Conservation (phyloP, 2,329 filamentous ascomycete genomes). For the Elsinoe perseae region DNA sequence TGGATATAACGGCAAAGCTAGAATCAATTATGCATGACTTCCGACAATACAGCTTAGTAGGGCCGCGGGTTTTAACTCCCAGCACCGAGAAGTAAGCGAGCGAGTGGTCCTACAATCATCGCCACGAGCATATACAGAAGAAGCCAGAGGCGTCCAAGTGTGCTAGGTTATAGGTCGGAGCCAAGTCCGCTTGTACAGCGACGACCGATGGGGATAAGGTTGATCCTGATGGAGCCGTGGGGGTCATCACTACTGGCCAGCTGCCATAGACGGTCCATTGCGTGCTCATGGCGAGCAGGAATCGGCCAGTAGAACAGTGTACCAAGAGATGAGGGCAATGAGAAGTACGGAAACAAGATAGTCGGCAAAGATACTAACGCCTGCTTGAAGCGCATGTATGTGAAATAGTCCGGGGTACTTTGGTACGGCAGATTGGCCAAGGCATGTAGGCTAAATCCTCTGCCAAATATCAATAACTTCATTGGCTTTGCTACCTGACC, state of each 20-base stretch:
- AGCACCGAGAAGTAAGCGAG: too few relatives aligned
- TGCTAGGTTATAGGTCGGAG: too few relatives aligned
- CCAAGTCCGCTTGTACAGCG: conserved; percentile 12
- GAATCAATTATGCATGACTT: too few relatives aligned
- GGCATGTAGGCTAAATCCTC: neutral
- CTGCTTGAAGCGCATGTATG: neutral
- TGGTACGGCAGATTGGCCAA: neutral
- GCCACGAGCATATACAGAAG: too few relatives aligned
- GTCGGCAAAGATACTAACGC: neutral
- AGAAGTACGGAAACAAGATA: neutral
- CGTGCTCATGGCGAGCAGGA: conserved; percentile 6
- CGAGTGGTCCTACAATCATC: too few relatives aligned
- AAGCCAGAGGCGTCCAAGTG: too few relatives aligned
- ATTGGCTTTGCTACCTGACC: neutral
- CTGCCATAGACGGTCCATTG: neutral
- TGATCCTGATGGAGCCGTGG: conserved; percentile 17
- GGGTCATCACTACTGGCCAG: neutral
- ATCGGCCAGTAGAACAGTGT: neutral
- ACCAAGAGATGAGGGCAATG: neutral
- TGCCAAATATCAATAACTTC: neutral
- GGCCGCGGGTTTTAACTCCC: too few relatives aligned
- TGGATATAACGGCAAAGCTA: too few relatives aligned
- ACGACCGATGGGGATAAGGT: conserved; percentile 18
- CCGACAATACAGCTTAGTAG: too few relatives aligned
- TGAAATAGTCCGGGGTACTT: neutral